Conservation (phyloP, 345 rosid species). For the Microcos paniculata region DNA sequence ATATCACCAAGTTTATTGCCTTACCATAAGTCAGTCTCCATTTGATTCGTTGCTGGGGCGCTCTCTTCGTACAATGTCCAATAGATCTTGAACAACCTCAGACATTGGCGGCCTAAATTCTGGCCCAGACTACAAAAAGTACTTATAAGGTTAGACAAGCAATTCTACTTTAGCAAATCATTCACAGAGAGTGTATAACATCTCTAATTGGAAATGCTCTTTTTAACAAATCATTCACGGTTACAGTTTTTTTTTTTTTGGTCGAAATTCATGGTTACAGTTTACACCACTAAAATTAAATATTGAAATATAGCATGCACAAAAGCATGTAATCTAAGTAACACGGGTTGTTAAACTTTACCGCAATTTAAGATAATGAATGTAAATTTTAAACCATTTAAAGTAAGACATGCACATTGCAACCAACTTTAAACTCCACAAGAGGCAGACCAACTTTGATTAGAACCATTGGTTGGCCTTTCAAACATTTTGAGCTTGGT, state of each 20-base stretch:
- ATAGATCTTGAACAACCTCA: constrained; percentile 90
- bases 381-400: not conserved
- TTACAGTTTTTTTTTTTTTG: no score
- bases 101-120: constrained; percentile 89
- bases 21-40: constrained; percentile 32
- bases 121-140: constrained; percentile 67
- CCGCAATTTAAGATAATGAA: not conserved
- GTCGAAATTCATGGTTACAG: no score
- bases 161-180: no score
- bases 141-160: not conserved
- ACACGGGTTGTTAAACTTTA: not conserved
- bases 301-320: not conserved
- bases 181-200: not conserved
- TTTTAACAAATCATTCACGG: not conserved
- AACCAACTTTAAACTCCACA: not conserved
- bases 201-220: not conserved
- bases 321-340: not conserved
- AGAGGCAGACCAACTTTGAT: not conserved
- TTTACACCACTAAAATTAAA: not conserved
- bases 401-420: not conserved
- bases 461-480: not conserved
- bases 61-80: constrained; percentile 76
- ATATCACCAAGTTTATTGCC: constrained; percentile 1
- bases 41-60: constrained; percentile 56
- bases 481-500: not conserved